Evolutionary conservation across 345 rosid genomes (phyloP).

Genomic region (Combretum micranthum): DNA sequence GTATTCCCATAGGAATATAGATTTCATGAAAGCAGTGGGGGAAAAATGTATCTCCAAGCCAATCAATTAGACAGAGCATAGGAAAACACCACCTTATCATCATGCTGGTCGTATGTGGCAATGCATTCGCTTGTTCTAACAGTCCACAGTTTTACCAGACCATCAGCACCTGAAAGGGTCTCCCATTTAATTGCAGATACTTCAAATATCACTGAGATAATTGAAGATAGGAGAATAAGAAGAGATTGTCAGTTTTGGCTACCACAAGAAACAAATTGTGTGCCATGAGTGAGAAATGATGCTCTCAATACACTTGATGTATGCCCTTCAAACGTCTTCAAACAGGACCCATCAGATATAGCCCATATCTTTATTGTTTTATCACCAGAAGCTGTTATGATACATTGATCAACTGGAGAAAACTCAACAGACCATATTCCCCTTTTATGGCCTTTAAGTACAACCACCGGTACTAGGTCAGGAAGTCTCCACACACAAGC

Average conservation of each 20-base stretch:
- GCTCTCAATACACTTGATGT: conserved; percentile 84
- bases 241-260: conserved; percentile 19
- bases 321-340: conserved; percentile 96
- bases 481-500: conserved; percentile 96
- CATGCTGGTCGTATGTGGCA: conserved; percentile 89
- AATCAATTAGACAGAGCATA: neutral
- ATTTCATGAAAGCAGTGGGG: too few relatives aligned
- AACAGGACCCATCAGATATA: conserved; percentile 86
- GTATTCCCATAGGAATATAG: too few relatives aligned
- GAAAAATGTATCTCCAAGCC: neutral
- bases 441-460: conserved; percentile 82
- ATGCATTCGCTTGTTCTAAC: conserved; percentile 81
- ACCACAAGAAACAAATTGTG: conserved; percentile 92
- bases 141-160: conserved; percentile 87
- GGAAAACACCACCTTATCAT: conserved; percentile 63
- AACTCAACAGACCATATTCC: conserved; percentile 97
- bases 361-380: conserved; percentile 90
- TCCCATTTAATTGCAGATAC: conserved; percentile 7
- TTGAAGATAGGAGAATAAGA: neutral
- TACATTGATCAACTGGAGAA: conserved; percentile 94
- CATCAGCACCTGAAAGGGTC: conserved; percentile 75
- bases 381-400: conserved; percentile 93
- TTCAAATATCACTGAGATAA: conserved; percentile 7
- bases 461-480: conserved; percentile 70
- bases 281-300: conserved; percentile 81